Conservation (phyloP, 2,329 filamentous ascomycete species). For the Tolypocladium guangdongense region DNA sequence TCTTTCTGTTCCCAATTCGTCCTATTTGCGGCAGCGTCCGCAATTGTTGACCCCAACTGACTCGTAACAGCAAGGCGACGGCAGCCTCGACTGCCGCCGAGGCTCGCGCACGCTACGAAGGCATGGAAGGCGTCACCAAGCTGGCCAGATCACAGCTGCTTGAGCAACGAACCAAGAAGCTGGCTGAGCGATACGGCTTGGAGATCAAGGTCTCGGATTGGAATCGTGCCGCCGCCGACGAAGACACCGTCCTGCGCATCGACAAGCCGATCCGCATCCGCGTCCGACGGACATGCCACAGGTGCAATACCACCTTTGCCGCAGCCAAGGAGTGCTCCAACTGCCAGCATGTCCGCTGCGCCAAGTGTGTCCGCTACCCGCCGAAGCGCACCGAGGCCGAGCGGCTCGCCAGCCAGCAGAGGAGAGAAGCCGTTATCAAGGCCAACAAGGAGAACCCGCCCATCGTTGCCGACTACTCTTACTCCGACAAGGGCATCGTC, state of each 20-base stretch:
- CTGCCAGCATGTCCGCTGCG: constrained; percentile 74
- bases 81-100: constrained; percentile 9
- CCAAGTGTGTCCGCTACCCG: constrained; percentile 67
- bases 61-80: background rate
- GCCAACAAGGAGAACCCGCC: constrained; percentile 46
- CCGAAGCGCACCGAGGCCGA: constrained; percentile 49
- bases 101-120: constrained; percentile 17
- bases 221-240: constrained; percentile 34
- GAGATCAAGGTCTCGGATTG: constrained; percentile 44
- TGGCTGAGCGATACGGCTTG: constrained; percentile 44
- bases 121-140: constrained; percentile 22
- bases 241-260: constrained; percentile 49
- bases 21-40: background rate
- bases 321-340: constrained; percentile 60
- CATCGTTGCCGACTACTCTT: constrained; percentile 38
- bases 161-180: constrained; percentile 44
- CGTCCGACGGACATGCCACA: constrained; percentile 69
- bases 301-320: constrained; percentile 66
- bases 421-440: constrained; percentile 37
- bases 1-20: background rate
- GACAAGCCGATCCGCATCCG: constrained; percentile 71
- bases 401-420: constrained; percentile 39
- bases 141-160: constrained; percentile 40
- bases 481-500: constrained; percentile 33
- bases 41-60: background rate